phyloP scores from a whole-genome alignment of 2,329 filamentous ascomycete genomes.

The Salinomyces thailandicus region DNA sequence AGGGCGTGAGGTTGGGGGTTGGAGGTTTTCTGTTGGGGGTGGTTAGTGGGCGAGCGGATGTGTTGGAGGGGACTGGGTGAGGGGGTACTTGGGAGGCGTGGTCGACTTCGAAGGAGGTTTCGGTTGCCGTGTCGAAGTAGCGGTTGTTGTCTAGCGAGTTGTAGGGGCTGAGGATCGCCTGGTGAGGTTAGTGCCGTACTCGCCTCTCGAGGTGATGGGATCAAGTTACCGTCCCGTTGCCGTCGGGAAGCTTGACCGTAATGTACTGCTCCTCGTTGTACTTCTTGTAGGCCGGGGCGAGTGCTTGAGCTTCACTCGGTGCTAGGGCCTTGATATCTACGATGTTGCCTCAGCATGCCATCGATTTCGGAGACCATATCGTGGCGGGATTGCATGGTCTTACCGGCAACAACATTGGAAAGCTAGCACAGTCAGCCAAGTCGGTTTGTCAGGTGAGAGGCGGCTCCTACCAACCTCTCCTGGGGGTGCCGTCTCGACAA shows the following conservation, averaged over 20 bases:
- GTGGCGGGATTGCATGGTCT: conserved; percentile 7
- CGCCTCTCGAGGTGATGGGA: conserved; percentile 8
- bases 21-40: conserved; percentile 61
- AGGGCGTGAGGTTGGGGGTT: conserved; percentile 66
- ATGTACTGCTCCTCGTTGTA: conserved; percentile 95
- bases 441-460: conserved; percentile 8
- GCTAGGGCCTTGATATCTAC: conserved; percentile 85
- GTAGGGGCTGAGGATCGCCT: conserved; percentile 73
- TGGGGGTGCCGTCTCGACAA: conserved; percentile 86
- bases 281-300: conserved; percentile 75
- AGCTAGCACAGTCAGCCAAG: conserved; percentile 47
- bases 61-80: neutral
- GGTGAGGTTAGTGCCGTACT: conserved; percentile 3
- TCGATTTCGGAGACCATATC: neutral
- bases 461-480: conserved; percentile 63
- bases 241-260: conserved; percentile 79
- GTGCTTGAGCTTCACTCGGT: conserved; percentile 53
- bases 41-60: conserved; percentile 3
- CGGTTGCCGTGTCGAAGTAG: conserved; percentile 85
- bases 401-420: conserved; percentile 79
- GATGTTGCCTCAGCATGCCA: conserved; percentile 3
- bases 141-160: conserved; percentile 69
- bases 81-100: conserved; percentile 65
- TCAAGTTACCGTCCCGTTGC: conserved; percentile 57
- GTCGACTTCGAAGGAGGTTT: conserved; percentile 80